Evolutionary conservation across 768 basidiomycete genomes (phyloP).

Genomic region (Suillus brevipes): DNA sequence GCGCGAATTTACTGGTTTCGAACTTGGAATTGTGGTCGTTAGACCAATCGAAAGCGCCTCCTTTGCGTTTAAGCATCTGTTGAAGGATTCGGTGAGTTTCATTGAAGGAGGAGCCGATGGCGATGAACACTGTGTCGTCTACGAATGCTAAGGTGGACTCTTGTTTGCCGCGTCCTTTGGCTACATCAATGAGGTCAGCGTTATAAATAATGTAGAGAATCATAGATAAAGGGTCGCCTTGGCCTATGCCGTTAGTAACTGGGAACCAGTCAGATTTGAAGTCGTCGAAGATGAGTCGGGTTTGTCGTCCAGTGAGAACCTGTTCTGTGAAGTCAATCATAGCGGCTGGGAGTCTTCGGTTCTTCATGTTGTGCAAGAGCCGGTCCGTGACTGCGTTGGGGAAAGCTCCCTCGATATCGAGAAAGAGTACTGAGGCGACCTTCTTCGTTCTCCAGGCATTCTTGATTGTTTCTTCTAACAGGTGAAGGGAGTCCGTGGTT

Average conservation of each 20-base stretch:
- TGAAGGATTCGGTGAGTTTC: too few species aligned
- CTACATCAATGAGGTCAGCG: constrained; percentile 19
- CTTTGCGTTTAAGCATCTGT: too few species aligned
- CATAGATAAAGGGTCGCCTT: constrained; percentile 29
- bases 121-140: constrained; percentile 26
- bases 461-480: background rate
- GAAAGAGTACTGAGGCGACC: too few species aligned
- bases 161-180: background rate
- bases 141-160: constrained; percentile 19
- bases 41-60: constrained; percentile 10
- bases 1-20: constrained; percentile 15
- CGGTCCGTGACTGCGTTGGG: too few species aligned
- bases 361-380: too few species aligned
- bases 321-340: constrained; percentile 17
- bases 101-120: background rate
- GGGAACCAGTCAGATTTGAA: constrained; percentile 21
- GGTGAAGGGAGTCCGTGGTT: too few species aligned
- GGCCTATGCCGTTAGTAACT: constrained; percentile 22
- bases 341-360: constrained; percentile 15
- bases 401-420: too few species aligned
- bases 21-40: constrained; percentile 18
- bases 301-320: constrained; percentile 19
- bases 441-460: too few species aligned
- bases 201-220: constrained; percentile 29
- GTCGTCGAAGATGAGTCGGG: constrained; percentile 29